Evolutionary conservation across 2,329 filamentous ascomycete species (phyloP), one percentile per base, ranked within the genome.

Genomic region (Ilyonectria robusta): DNA sequence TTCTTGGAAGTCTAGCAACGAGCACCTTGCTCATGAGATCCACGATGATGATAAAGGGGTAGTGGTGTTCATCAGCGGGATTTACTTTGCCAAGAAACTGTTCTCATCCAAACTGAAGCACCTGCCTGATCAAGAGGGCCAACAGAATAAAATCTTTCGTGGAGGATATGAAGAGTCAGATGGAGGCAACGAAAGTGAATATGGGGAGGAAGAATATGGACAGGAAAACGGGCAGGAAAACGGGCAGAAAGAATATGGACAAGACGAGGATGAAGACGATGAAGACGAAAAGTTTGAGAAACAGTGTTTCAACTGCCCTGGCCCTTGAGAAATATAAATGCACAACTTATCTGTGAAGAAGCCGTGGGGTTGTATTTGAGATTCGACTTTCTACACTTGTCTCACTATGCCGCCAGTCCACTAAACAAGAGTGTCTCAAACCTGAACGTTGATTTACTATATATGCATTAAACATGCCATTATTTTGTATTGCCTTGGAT

Each of bases 31-130:
- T 19, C 10, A n/a, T n/a, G 62, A 59, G 47, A 21, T 65, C 10
- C 62, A 65, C 17, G 54, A 65, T 17, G 62, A 59, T n/a, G 54
- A 65, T 11, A 21, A 53, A 17, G 62, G 55, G 17, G 54, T 65
- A 8, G 62, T 65, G n/a, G 47, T 48, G 13, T 65, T 65, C 26
- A 59, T 65, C n/a, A 65, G 62, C n/a, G 54, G 62, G 7, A 54
- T 65, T 23, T 65, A 59, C 54, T 65, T 65, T 53, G 29, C 62
- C 7, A 53, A 62, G 26, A 42, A 46, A 19, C 33, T 57, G 17
- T 47, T 63, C 23, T 8, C 33, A 6, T 55, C 48, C 23, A 56
- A 23, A 7, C 23, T 58, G 10, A 58, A 58, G 23, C 21, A 46
- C 10, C 13, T 8, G 15, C 17, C 29, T 13, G 55, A 58, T 9